Conservation (phyloP, 106 monocot species). For the Allium fistulosum region DNA sequence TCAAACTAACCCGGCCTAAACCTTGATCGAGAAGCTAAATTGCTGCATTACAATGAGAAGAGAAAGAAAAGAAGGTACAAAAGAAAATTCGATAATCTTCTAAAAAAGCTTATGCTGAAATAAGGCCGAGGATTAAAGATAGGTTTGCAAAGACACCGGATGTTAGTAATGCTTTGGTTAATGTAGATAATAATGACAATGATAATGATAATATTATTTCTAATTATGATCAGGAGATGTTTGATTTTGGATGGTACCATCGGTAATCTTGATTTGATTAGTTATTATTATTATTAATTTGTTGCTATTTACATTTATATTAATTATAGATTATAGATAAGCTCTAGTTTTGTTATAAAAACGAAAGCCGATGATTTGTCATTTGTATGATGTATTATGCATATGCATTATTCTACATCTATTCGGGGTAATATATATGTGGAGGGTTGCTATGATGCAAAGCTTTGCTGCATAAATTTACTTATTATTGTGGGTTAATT, state of each 20-base stretch:
- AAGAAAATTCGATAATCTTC: constrained; percentile 42
- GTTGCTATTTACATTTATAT: too few species aligned
- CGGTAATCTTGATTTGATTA: not conserved
- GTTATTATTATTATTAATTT: too few species aligned
- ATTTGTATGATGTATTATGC: too few species aligned
- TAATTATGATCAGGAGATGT: constrained; percentile 19
- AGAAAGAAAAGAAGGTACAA: constrained; percentile 37
- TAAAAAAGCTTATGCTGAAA: constrained; percentile 35
- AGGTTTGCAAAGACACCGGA: constrained; percentile 30
- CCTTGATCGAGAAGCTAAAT: constrained; percentile 28
- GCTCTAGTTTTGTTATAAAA: too few species aligned
- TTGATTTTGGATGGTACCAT: constrained; percentile 33
- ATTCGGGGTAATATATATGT: too few species aligned
- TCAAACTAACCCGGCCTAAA: constrained; percentile 11
- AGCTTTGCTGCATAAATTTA: too few species aligned
- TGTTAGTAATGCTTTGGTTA: not conserved
- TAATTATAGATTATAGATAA: too few species aligned
- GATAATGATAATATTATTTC: not conserved
- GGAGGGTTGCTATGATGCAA: too few species aligned
- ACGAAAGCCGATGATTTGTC: too few species aligned
- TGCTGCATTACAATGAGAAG: constrained; percentile 47
- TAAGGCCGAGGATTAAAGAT: constrained; percentile 39
- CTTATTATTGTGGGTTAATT: too few species aligned
- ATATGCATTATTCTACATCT: too few species aligned
- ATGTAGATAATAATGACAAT: not conserved